phyloP scores from a whole-genome alignment of 2,329 filamentous ascomycete genomes.

The Ceratocystis albifundus region DNA sequence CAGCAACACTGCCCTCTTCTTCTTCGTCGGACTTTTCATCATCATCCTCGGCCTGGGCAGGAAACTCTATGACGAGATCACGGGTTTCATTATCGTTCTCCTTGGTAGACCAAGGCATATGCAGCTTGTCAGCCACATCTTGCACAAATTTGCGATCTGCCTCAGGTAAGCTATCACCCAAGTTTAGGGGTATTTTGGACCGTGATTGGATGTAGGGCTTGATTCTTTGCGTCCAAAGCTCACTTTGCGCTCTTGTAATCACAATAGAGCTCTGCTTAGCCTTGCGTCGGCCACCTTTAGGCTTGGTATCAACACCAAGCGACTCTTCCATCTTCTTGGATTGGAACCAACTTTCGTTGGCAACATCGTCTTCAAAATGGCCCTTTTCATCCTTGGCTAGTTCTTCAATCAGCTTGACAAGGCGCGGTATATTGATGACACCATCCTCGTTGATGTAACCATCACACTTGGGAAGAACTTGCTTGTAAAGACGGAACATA shows the following conservation, averaged over 20 bases:
- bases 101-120: slow-evolving; percentile 46
- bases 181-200: slow-evolving; percentile 53
- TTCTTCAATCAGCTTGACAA: slow-evolving; percentile 68
- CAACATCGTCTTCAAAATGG: slow-evolving; percentile 84
- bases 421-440: slow-evolving; percentile 73
- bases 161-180: slow-evolving; percentile 62
- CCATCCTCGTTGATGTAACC: slow-evolving; percentile 96
- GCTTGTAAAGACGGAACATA: slow-evolving; percentile 97
- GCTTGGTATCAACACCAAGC: slow-evolving; percentile 44
- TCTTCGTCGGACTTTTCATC: slow-evolving; percentile 53
- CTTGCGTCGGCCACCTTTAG: slow-evolving; percentile 28
- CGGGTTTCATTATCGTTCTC: slow-evolving; percentile 46
- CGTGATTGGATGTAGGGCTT: slow-evolving; percentile 71
- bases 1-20: slow-evolving; percentile 75
- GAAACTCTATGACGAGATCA: slow-evolving; percentile 42
- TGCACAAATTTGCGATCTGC: slow-evolving; percentile 89
- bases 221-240: slow-evolving; percentile 66
- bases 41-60: slow-evolving; percentile 39
- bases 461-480: slow-evolving; percentile 70
- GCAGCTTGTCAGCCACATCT: slow-evolving; percentile 58
- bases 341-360: slow-evolving; percentile 84
- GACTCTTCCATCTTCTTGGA: slow-evolving; percentile 42
- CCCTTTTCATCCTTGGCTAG: slow-evolving; percentile 78
- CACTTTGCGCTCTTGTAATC: slow-evolving; percentile 68
- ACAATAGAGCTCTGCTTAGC: slow-evolving; percentile 51